A percentile compares a stretch with the other conserved stretches of the same genome.
Conservation (phyloP, 1,284 basidiomycete genomes). For the Exobasidium rhododendri region DNA sequence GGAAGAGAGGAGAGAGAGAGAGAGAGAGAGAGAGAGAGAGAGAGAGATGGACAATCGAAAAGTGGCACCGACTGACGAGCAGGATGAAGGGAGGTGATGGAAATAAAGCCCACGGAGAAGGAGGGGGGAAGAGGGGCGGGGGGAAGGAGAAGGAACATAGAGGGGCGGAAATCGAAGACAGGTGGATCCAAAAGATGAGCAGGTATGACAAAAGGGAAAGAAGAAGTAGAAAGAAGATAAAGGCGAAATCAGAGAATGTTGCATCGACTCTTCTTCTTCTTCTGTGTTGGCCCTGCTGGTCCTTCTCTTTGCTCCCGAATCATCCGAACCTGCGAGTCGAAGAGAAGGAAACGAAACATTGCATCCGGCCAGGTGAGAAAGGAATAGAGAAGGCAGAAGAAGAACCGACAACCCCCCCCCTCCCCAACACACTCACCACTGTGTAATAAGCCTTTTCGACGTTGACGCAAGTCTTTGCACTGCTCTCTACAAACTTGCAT, state of each 20-base stretch:
- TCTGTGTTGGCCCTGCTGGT: slow-evolving; percentile 30
- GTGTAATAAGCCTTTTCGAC: slow-evolving; percentile 55
- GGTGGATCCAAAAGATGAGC: too few species aligned
- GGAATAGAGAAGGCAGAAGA: not conserved
- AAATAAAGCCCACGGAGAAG: too few species aligned
- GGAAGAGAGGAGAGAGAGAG: too few species aligned
- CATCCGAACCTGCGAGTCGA: slow-evolving; percentile 22
- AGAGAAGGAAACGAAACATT: not conserved
- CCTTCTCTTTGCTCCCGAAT: slow-evolving; percentile 49
- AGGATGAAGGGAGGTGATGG: too few species aligned
- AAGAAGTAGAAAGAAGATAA: not conserved
- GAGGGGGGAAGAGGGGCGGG: too few species aligned
- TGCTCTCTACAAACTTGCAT: slow-evolving; percentile 56
- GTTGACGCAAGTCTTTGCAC: slow-evolving; percentile 56
- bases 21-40: too few species aligned
- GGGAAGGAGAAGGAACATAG: too few species aligned
- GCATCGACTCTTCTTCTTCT: slow-evolving; percentile 52
- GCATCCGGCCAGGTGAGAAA: not conserved
- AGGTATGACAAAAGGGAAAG: not conserved
- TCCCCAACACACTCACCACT: slow-evolving; percentile 45
- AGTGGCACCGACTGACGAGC: too few species aligned
- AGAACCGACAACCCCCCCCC: not conserved
- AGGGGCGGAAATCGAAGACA: too few species aligned
- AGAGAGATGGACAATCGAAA: too few species aligned
- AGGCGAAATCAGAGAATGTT: slow-evolving; percentile 39